Conservation (phyloP, 805 yeast genomes). For the Pichia exigua region DNA sequence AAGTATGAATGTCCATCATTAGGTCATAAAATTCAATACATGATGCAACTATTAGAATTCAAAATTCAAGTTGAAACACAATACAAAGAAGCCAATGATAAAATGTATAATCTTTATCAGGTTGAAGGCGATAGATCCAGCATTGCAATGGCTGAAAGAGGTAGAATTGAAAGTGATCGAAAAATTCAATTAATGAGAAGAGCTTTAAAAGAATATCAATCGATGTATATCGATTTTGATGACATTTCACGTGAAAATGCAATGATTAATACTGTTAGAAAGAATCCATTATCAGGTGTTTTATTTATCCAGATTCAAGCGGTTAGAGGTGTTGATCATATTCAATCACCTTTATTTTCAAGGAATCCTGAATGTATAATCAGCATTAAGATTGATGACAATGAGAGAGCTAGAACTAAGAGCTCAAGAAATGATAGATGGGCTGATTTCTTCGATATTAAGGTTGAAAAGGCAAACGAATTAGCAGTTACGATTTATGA, state of each 20-base stretch:
- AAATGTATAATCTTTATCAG: conserved; percentile 75
- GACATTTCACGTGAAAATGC: conserved; percentile 62
- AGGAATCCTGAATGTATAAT: conserved; percentile 75
- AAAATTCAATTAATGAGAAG: conserved; percentile 78
- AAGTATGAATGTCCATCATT: conserved; percentile 91
- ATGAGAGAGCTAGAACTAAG: conserved; percentile 68
- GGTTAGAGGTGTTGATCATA: conserved; percentile 86
- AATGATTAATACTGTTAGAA: conserved; percentile 59
- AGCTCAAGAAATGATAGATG: conserved; percentile 71
- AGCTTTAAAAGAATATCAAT: conserved; percentile 80
- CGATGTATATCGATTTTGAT: conserved; percentile 69
- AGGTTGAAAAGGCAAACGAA: conserved; percentile 87
- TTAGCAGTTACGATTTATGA: conserved; percentile 85
- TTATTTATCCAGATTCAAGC: conserved; percentile 67
- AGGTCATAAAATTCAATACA: conserved; percentile 89
- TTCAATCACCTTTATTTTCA: conserved; percentile 72
- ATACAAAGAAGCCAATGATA: conserved; percentile 87
- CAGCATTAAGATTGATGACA: conserved; percentile 81
- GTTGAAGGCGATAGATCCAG: conserved; percentile 86
- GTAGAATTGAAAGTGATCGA: conserved; percentile 74
- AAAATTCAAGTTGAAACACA: conserved; percentile 91
- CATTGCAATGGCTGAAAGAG: conserved; percentile 83
- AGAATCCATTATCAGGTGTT: conserved; percentile 79
- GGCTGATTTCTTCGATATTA: conserved; percentile 74
- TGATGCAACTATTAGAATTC: conserved; percentile 92